phyloP scores from a whole-genome alignment of 495 filamentous ascomycete genomes.

The Podospora appendiculata region DNA sequence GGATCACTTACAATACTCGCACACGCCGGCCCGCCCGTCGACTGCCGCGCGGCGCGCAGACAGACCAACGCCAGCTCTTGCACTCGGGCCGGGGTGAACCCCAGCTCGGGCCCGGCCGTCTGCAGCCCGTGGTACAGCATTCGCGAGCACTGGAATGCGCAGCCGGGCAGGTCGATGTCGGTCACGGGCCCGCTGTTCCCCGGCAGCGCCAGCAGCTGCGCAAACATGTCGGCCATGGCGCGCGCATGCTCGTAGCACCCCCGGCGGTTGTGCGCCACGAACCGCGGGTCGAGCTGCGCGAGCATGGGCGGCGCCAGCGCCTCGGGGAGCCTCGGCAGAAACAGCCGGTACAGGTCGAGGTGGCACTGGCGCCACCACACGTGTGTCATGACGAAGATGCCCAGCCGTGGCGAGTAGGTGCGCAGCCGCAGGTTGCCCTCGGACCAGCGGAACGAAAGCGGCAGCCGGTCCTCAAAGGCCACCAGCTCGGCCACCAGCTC shows the following conservation, averaged over 20 bases:
- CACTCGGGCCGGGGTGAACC: slow-evolving; percentile 19
- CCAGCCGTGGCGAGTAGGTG: slow-evolving; percentile 38
- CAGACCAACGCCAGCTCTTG: slow-evolving; percentile 20
- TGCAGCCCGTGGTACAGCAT: slow-evolving; percentile 31
- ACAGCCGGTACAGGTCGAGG: slow-evolving; percentile 41
- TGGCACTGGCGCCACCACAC: slow-evolving; percentile 44
- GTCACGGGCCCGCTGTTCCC: slow-evolving; percentile 29
- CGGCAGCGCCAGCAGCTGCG: slow-evolving; percentile 29
- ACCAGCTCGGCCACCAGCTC: slow-evolving; percentile 34
- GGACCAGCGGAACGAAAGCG: slow-evolving; percentile 37
- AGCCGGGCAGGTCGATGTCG: slow-evolving; percentile 40
- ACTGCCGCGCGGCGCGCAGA: slow-evolving; percentile 16
- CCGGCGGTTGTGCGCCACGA: slow-evolving; percentile 28
- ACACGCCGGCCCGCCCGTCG: slow-evolving; percentile 24
- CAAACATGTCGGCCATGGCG: slow-evolving; percentile 42
- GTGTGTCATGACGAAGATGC: slow-evolving; percentile 44
- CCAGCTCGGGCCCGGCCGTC: slow-evolving; percentile 11
- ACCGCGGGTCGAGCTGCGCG: slow-evolving; percentile 29
- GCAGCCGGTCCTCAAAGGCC: slow-evolving; percentile 36
- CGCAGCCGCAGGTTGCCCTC: slow-evolving; percentile 41
- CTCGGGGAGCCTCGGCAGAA: slow-evolving; percentile 35
- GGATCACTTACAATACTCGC: slow-evolving; percentile 32
- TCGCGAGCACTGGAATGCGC: slow-evolving; percentile 39
- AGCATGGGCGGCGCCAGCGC: slow-evolving; percentile 28
- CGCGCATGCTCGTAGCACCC: slow-evolving; percentile 40